Evolutionary conservation across 2,329 filamentous ascomycete genomes (phyloP).

Genomic region (Verticillium isaacii): DNA sequence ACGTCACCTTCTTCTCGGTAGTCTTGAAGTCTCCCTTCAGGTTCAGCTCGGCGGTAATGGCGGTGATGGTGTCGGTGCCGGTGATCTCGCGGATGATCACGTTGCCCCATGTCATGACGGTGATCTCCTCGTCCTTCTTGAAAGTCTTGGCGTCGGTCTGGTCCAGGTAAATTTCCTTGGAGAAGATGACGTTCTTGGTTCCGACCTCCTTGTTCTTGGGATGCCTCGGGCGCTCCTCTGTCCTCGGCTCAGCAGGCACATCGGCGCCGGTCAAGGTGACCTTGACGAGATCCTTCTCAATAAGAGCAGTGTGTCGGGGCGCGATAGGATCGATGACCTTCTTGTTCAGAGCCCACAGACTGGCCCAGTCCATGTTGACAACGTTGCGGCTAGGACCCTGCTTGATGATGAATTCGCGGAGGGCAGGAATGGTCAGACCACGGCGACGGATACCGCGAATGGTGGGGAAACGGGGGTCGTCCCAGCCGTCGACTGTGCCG

Average conservation of each 20-base stretch:
- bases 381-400: conserved; percentile 82
- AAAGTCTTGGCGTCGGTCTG: conserved; percentile 82
- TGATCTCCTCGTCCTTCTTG: conserved; percentile 83
- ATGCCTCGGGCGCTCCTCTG: conserved; percentile 79
- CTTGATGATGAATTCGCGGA: conserved; percentile 79
- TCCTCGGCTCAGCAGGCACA: conserved; percentile 55
- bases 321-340: conserved; percentile 76
- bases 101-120: conserved; percentile 95
- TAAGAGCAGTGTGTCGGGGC: conserved; percentile 69
- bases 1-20: conserved; percentile 95
- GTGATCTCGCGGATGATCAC: conserved; percentile 69
- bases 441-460: conserved; percentile 73
- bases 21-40: conserved; percentile 90
- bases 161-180: conserved; percentile 72
- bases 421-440: conserved; percentile 73
- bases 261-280: conserved; percentile 66
- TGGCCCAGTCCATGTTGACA: conserved; percentile 78
- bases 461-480: conserved; percentile 82
- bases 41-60: conserved; percentile 79
- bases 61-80: conserved; percentile 55
- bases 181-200: conserved; percentile 79
- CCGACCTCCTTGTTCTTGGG: conserved; percentile 84
- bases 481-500: conserved; percentile 76
- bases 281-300: conserved; percentile 65
- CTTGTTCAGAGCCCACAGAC: conserved; percentile 71